Percentiles rank a stretch among this genome's conserved stretches.
phyloP scores from a whole-genome alignment of 106 monocot genomes.

The Apostasia shenzhenica region DNA sequence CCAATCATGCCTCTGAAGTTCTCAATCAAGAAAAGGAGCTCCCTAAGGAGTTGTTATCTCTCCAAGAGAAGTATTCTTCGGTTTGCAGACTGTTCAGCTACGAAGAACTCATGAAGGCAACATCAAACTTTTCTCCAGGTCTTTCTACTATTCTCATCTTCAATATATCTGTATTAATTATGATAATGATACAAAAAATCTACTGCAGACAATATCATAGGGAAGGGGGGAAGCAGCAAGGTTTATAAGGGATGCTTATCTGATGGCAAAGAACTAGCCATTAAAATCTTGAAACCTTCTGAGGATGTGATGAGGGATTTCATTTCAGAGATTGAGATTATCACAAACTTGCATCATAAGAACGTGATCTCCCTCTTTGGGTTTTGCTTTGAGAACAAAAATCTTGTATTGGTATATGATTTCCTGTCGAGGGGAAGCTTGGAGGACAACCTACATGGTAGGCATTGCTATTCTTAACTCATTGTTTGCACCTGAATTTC shows the following conservation, averaged over 20 bases:
- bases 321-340: constrained; percentile 59
- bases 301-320: constrained; percentile 49
- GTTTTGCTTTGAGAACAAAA: constrained; percentile 54
- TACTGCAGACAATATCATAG: constrained; percentile 49
- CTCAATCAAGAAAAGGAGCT: constrained; percentile 12
- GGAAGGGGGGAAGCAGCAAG: constrained; percentile 64
- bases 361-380: constrained; percentile 68
- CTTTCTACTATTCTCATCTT: neutral
- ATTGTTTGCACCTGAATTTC: neutral
- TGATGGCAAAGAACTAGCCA: constrained; percentile 51
- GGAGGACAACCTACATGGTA: constrained; percentile 64
- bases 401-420: constrained; percentile 64
- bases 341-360: constrained; percentile 49
- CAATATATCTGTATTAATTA: neutral
- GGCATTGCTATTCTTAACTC: neutral
- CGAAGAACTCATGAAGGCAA: constrained; percentile 43
- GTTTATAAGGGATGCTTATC: constrained; percentile 54
- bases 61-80: constrained; percentile 51
- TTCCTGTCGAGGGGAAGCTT: constrained; percentile 57
- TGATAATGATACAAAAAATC: neutral
- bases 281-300: constrained; percentile 51
- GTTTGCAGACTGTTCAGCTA: constrained; percentile 59
- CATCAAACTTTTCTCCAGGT: constrained; percentile 67
- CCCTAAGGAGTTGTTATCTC: constrained; percentile 31
- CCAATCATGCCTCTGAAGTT: neutral